These are phyloP conservation scores for Mycena leptocephala DNA, from an alignment of 768 basidiomycete genomes.

Conservation along the genomic window DNA sequence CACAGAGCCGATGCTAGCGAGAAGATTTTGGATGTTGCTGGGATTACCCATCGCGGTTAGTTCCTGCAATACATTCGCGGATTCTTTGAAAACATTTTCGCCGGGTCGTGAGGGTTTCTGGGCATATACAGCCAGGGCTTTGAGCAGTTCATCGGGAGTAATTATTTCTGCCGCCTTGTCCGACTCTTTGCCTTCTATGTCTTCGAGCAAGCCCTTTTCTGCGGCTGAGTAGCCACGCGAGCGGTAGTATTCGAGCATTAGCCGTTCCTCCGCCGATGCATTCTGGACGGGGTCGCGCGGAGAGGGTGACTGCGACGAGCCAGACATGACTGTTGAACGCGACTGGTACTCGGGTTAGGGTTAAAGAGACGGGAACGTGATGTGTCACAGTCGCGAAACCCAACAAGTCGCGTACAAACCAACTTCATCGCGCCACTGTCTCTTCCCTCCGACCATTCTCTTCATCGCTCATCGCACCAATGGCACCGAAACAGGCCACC, in stretches of 20 bases:
- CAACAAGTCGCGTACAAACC: no score
- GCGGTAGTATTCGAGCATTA: constrained; percentile 66
- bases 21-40: constrained; percentile 80
- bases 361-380: background rate
- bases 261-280: constrained; percentile 58
- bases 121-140: constrained; percentile 77
- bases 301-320: constrained; percentile 64
- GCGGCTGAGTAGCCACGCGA: constrained; percentile 63
- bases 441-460: background rate
- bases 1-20: constrained; percentile 83
- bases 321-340: constrained; percentile 60
- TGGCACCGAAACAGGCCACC: constrained; percentile 63
- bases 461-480: constrained; percentile 20
- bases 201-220: constrained; percentile 66
- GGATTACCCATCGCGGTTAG: constrained; percentile 80
- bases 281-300: constrained; percentile 47
- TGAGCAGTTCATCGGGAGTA: constrained; percentile 65
- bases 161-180: constrained; percentile 62
- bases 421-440: no score
- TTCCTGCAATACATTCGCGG: constrained; percentile 76
- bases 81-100: constrained; percentile 82
- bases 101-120: constrained; percentile 78
- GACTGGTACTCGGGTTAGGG: constrained; percentile 8
- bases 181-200: constrained; percentile 56
- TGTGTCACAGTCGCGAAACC: background rate